Evolutionary conservation across 495 filamentous ascomycete species (phyloP).

Genomic region (Amniculicola lignicola): DNA sequence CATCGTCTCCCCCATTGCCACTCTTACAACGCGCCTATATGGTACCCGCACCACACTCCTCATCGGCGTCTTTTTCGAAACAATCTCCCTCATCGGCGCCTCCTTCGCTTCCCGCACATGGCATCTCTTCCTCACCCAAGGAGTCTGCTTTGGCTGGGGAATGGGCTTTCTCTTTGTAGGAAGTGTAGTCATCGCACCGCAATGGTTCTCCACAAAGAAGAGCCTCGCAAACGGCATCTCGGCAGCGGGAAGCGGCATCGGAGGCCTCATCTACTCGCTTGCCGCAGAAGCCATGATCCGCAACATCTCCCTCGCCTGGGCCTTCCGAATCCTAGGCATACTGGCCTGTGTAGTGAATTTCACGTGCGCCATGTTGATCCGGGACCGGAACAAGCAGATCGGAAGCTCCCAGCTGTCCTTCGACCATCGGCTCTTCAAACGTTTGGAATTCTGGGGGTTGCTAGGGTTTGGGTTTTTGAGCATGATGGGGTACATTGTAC

Average conservation of each 20-base stretch:
- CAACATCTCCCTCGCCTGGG: constrained; percentile 58
- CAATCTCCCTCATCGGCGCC: constrained; percentile 46
- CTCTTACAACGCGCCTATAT: constrained; percentile 39
- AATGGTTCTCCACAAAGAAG: constrained; percentile 72
- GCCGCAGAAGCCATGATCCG: constrained; percentile 59
- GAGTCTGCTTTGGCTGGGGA: constrained; percentile 70
- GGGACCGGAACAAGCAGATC: constrained; percentile 66
- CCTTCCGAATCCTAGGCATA: constrained; percentile 67
- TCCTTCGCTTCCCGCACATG: constrained; percentile 48
- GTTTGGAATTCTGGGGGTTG: constrained; percentile 61
- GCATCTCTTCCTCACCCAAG: constrained; percentile 68
- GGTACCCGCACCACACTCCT: constrained; percentile 45
- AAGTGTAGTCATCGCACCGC: constrained; percentile 66
- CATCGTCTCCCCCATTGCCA: constrained; percentile 51
- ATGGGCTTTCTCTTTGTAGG: constrained; percentile 75
- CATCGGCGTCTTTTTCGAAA: constrained; percentile 45
- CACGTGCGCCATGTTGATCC: constrained; percentile 56
- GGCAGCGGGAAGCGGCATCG: constrained; percentile 70
- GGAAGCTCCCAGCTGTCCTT: constrained; percentile 62
- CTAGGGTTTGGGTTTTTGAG: constrained; percentile 67
- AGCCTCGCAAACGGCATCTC: constrained; percentile 72
- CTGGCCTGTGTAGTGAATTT: constrained; percentile 57
- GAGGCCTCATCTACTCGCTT: constrained; percentile 59
- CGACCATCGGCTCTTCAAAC: constrained; percentile 58
- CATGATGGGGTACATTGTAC: constrained; percentile 68